These are phyloP conservation scores for Apiotrichum gracile DNA, from an alignment of 1,284 basidiomycete genomes.

Conservation along the genomic window DNA sequence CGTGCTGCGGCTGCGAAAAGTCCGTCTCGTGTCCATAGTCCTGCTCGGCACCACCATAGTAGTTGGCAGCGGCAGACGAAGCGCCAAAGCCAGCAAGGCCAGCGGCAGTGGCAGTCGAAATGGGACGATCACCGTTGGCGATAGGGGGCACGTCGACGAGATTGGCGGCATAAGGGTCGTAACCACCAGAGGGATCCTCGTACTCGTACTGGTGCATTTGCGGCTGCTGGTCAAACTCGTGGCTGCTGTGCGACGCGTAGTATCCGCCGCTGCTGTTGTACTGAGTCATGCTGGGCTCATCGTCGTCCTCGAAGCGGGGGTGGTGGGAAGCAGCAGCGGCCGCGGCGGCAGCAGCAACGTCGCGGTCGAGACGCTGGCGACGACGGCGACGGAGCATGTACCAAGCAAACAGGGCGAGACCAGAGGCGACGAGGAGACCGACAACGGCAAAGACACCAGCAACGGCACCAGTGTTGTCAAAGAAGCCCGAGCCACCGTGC, in stretches of 20 bases:
- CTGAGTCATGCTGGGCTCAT: constrained; percentile 44
- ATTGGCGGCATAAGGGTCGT: constrained; percentile 44
- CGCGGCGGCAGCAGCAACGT: constrained; percentile 47
- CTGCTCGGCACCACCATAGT: constrained; percentile 11
- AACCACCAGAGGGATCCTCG: constrained; percentile 44
- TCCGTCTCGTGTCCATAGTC: background rate
- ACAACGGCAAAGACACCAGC: constrained; percentile 48
- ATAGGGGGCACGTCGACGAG: constrained; percentile 22
- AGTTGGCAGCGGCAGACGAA: constrained; percentile 24
- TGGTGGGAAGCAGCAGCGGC: constrained; percentile 43
- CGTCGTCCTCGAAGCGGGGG: constrained; percentile 41
- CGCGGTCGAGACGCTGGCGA: constrained; percentile 45
- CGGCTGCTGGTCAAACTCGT: constrained; percentile 14
- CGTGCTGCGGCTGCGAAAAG: background rate
- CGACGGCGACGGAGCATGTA: constrained; percentile 44
- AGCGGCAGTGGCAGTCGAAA: constrained; percentile 6
- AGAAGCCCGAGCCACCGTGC: constrained; percentile 32
- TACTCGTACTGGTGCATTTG: constrained; percentile 35
- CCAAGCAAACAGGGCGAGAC: constrained; percentile 40
- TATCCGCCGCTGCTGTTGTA: constrained; percentile 30
- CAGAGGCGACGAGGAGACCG: constrained; percentile 42
- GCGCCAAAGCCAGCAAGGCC: constrained; percentile 19
- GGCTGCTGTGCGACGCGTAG: constrained; percentile 29
- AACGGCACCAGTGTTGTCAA: constrained; percentile 47
- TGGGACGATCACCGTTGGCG: constrained; percentile 14